Base-by-base conservation (phyloP, 1,139 yeast species). In the Pneumocystis canis region DNA sequence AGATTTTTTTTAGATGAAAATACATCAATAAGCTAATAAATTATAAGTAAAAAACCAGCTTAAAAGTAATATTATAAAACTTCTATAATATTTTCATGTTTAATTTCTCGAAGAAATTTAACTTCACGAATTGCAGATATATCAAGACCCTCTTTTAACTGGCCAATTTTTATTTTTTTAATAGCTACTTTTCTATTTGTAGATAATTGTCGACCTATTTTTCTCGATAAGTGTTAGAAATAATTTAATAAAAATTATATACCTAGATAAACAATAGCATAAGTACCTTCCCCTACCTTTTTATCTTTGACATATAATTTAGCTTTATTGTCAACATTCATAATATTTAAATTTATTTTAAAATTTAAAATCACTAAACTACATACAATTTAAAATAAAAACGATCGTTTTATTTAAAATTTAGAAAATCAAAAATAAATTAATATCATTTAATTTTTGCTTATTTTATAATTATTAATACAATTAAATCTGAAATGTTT, bases 241-340 rank as follows among this genome's bases (percentile, higher is more conserved):
- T 33, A 40, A 32, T 59, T 25, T 25, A 47, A 6, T 18, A 40
- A 47, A 41, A 47, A 47, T 5, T 25, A 20, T 5, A 32, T 80
- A 0, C 96, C 97, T 20, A 92, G 79, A 71, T 87, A 92, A 1
- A 94, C 99, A 65, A 90, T 95, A 59, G 98, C 99, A 78, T 92
- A 94, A 0, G 99, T 94, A 75, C 99, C 99, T 76, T 94, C 99
- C 72, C 98, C 98, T 33, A 92, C 97, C 73, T 90, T 90, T 69
- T 82, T 83, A 65, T 88, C 95, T 73, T 64, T 64, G 30, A 58
- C 41, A 58, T 65, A 65, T 14, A 58, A 60, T 32, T 60, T 60
- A 33, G 40, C 37, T 28, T 58, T 57, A 58, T 60, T 53, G 31
- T 60, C 62, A n/a, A 53, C 33, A 41, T 60, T 59, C 54, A 47